Conservation (phyloP, 148 eudicot genomes). For the Hydrangea macrophylla region DNA sequence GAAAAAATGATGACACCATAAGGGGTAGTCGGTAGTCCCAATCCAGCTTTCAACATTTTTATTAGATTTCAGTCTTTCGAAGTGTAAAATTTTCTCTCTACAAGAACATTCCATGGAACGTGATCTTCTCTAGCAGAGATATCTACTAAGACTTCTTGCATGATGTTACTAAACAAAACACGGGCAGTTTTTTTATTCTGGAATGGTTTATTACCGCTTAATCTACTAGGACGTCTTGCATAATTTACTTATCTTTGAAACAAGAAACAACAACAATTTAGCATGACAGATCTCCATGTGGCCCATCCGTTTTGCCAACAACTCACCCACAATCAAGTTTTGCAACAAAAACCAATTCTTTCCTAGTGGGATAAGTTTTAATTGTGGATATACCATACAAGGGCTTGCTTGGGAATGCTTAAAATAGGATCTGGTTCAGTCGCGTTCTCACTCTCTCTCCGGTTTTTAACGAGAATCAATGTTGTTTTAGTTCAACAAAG, state of each 20-base stretch:
- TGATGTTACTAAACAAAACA: background rate
- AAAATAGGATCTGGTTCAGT: too few species aligned
- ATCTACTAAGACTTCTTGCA: background rate
- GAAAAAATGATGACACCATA: background rate
- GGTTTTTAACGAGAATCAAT: too few species aligned
- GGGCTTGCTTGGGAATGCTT: too few species aligned
- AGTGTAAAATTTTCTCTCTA: too few species aligned
- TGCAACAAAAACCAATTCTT: background rate
- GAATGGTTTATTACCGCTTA: background rate
- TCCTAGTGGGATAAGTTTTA: too few species aligned
- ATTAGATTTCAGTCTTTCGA: background rate
- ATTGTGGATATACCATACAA: background rate
- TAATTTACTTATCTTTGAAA: background rate
- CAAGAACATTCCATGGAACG: background rate
- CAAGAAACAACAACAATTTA: background rate
- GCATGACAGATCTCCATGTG: background rate
- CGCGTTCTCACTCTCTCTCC: too few species aligned
- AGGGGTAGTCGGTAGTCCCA: background rate
- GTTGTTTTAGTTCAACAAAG: too few species aligned
- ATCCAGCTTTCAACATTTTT: background rate
- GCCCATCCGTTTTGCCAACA: conserved; percentile 2
- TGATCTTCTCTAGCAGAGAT: background rate
- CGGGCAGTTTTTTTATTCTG: background rate
- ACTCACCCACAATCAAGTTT: background rate
- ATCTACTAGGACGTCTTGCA: background rate